Base-by-base conservation (phyloP, 1,284 basidiomycete genomes). In the Malassezia globosa region DNA sequence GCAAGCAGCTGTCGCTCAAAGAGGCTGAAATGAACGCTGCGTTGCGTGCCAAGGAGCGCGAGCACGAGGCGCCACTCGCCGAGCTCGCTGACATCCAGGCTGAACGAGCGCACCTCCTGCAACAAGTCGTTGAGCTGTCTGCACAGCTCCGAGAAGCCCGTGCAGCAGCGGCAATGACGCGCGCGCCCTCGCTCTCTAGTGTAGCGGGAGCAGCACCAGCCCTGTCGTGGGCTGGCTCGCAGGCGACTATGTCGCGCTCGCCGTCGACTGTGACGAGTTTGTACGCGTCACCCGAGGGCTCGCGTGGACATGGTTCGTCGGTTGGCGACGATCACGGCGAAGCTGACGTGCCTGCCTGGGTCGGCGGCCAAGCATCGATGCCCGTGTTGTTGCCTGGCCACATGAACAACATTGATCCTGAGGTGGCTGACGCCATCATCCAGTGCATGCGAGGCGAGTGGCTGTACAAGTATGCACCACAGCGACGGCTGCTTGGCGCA, bases 371-470 rank as follows among this genome's bases (percentile, higher is more conserved):
- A n/a, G 19, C 33, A 7, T 39, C 47, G 1, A 36, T 44, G 26
- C 48, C 42, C 14, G 18, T 37, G 8, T 37, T 40, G 21, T 33
- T 46, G 25, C 45, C 45, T 13, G 14, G 19, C 21, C 43, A 53
- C 42, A 41, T 50, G 48, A n/a, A 59, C 16, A 31, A 58, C 2
- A 63, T 69, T 16, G 66, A 72, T 42, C 68, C 68, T 11, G 60
- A 51, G 18, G 65, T 69, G 40, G 69, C 96, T 60, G 89, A 95
- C 69, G 85, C 90, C 2, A 96, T 97, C 65, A 97, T 92, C 4
- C 89, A 96, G 77, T 95, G 90, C 19, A 99, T 99, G 92, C 96
- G 97, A 60, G 90, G 92, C 56, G 92, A 96, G 77, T 96, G 89
- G 75, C 75, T 97, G 75, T 87, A 85, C 81, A 97, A 97, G 77